Evolutionary conservation across 768 basidiomycete genomes (phyloP).

Genomic region (Phaffia tasmanica): DNA sequence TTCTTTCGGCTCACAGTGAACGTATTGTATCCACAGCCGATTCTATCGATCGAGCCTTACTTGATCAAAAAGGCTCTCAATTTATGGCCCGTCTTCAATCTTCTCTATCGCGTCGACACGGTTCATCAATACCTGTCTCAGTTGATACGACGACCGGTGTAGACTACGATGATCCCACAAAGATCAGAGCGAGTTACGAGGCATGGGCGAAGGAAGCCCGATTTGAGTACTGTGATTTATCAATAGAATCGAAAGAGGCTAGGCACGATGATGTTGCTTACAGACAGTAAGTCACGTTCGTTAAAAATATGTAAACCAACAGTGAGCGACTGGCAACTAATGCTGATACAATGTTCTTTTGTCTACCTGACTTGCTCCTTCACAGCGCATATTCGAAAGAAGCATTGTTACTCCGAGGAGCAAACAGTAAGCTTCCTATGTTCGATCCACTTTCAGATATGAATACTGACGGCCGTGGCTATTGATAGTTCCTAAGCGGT

Average conservation of each 20-base stretch:
- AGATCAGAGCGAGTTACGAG: slow-evolving; percentile 54
- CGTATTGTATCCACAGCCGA: slow-evolving; percentile 71
- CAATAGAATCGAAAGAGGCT: not conserved
- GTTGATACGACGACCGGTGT: not conserved
- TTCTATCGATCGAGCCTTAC: slow-evolving; percentile 75
- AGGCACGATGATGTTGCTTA: slow-evolving; percentile 8
- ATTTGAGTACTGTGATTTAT: slow-evolving; percentile 56
- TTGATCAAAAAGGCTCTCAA: slow-evolving; percentile 64
- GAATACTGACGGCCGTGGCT: not conserved
- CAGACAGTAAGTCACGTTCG: slow-evolving; percentile 2
- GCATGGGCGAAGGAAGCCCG: slow-evolving; percentile 72
- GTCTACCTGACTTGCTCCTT: not conserved
- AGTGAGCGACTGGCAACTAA: not conserved
- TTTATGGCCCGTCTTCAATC: slow-evolving; percentile 21
- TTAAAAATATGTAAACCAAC: not conserved
- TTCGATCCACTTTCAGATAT: not conserved
- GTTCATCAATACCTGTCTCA: too few relatives aligned
- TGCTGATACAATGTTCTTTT: not conserved
- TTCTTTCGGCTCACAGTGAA: slow-evolving; percentile 37
- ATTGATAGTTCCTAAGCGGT: slow-evolving; percentile 62
- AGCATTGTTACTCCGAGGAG: not conserved
- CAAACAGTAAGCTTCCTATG: not conserved
- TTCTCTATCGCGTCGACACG: slow-evolving; percentile 8
- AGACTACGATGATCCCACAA: not conserved
- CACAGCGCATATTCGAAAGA: slow-evolving; percentile 12